phyloP scores from a whole-genome alignment of 2,329 filamentous ascomycete species.

The Fusarium agapanthi region DNA sequence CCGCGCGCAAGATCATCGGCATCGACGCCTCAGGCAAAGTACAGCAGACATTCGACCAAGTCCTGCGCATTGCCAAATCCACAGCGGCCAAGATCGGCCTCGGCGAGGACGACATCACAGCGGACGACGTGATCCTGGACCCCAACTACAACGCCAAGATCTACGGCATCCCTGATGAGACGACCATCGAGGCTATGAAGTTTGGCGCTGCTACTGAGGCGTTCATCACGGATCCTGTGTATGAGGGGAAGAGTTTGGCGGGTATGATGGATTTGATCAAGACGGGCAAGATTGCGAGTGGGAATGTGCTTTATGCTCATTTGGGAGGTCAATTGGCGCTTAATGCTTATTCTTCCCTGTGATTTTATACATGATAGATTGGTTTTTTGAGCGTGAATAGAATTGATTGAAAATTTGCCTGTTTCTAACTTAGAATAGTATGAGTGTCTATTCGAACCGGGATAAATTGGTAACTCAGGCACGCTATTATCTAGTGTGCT shows the following conservation, averaged over 20 bases:
- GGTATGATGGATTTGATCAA: conserved; percentile 75
- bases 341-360: conserved; percentile 67
- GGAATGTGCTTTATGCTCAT: conserved; percentile 77
- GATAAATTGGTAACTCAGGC: not conserved
- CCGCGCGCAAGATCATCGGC: conserved; percentile 66
- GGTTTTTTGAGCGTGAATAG: not conserved
- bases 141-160: conserved; percentile 69
- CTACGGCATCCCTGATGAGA: conserved; percentile 73
- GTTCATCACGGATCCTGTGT: conserved; percentile 79
- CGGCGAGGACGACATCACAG: conserved; percentile 65
- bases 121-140: conserved; percentile 70
- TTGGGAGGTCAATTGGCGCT: conserved; percentile 75
- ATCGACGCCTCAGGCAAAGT: conserved; percentile 63
- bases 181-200: conserved; percentile 73
- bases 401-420: not conserved
- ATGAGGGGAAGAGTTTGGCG: conserved; percentile 78
- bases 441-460: not conserved
- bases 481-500: not conserved
- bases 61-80: conserved; percentile 70
- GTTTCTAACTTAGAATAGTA: not conserved
- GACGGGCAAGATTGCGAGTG: conserved; percentile 67
- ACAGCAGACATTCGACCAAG: conserved; percentile 68
- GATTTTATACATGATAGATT: not conserved
- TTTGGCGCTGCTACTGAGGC: conserved; percentile 74
- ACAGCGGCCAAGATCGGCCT: conserved; percentile 72